A percentile compares a stretch with the other conserved stretches of the same genome.
Conservation (phyloP, 208 protist species). For the Naegleria lovaniensis region DNA sequence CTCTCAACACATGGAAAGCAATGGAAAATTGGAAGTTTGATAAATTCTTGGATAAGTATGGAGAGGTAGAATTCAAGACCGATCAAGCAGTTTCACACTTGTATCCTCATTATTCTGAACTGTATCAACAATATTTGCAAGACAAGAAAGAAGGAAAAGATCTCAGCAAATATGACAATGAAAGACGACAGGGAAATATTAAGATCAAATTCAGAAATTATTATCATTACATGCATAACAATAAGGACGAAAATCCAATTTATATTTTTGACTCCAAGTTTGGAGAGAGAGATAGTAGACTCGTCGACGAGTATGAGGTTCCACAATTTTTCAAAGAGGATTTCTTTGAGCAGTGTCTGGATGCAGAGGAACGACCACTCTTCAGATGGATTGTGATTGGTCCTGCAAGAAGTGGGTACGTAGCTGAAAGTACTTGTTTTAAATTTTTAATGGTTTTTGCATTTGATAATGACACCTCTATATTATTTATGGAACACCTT, state of each 20-base stretch:
- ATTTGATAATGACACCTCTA: too few species aligned
- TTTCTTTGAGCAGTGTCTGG: background rate
- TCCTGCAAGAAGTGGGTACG: background rate
- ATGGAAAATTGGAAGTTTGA: background rate
- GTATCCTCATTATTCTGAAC: background rate
- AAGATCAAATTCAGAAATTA: conserved; percentile 15
- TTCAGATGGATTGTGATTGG: conserved; percentile 21
- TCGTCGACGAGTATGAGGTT: conserved; percentile 5
- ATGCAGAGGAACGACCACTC: background rate
- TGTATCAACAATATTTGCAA: background rate
- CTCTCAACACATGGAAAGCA: background rate
- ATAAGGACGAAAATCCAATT: conserved; percentile 18
- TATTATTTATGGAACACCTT: background rate
- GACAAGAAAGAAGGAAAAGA: background rate
- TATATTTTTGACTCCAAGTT: conserved; percentile 27
- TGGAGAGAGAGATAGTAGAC: background rate
- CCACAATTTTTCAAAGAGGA: conserved; percentile 22
- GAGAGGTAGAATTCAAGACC: background rate
- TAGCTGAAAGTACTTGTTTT: background rate
- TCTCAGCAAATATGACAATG: too few species aligned
- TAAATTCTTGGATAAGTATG: background rate
- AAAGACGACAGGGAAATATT: background rate
- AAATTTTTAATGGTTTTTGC: background rate
- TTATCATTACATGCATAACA: background rate
- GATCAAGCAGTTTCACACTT: background rate